These are phyloP conservation scores for Pueraria montana DNA, from an alignment of 306 rosid genomes.

Conservation along the genomic window DNA sequence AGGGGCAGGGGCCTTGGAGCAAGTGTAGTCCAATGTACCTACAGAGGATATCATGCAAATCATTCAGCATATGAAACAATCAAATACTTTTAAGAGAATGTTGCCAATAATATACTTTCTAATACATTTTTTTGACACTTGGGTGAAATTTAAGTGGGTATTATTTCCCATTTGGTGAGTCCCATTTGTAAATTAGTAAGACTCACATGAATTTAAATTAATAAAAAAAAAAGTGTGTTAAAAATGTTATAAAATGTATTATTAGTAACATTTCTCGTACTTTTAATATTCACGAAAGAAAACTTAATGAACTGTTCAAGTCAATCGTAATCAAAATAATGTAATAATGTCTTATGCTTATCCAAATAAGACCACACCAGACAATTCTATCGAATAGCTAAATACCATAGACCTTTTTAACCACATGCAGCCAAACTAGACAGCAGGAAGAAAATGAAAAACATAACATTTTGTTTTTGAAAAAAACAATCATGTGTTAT, in stretches of 20 bases:
- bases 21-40: slow-evolving; percentile 74
- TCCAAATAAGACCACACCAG: no score
- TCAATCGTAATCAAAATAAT: slow-evolving; percentile 3
- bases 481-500: no score
- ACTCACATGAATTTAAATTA: not conserved
- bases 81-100: not conserved
- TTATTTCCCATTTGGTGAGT: no score
- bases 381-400: no score
- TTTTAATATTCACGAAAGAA: not conserved
- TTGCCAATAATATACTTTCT: no score
- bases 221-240: not conserved
- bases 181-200: not conserved
- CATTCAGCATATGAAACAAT: slow-evolving; percentile 42
- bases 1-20: slow-evolving; percentile 67
- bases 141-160: not conserved
- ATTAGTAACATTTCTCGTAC: not conserved
- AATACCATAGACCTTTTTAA: no score
- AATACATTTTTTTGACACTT: no score
- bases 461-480: no score
- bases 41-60: slow-evolving; percentile 40
- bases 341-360: not conserved
- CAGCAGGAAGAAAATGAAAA: no score
- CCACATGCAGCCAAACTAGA: no score
- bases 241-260: not conserved
- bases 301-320: not conserved